Evolutionary conservation across 768 basidiomycete genomes (phyloP).

Genomic region (Lactarius sanguifluus): DNA sequence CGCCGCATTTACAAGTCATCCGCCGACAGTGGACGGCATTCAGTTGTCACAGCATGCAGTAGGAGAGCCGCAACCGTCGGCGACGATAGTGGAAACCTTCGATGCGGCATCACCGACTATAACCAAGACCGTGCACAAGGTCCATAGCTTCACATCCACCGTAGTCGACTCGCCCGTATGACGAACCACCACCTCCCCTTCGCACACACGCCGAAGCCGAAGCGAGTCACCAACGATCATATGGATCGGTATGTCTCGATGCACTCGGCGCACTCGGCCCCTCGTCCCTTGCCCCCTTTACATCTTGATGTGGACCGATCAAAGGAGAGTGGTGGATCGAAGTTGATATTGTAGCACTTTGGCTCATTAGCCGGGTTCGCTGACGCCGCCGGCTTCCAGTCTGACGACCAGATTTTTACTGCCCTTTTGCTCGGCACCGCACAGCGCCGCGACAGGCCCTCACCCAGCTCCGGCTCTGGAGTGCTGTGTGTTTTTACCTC

Average conservation of each 20-base stretch:
- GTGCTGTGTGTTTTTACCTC: background rate
- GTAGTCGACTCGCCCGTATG: constrained; percentile 3
- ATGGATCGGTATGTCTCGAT: background rate
- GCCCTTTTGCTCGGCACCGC: background rate
- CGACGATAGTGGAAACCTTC: background rate
- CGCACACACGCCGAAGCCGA: background rate
- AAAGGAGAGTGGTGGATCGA: background rate
- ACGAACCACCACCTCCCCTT: background rate
- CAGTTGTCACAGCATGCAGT: background rate
- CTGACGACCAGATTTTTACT: background rate
- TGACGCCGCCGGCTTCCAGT: background rate
- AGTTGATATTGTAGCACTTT: background rate
- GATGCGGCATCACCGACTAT: background rate
- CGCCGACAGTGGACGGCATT: background rate
- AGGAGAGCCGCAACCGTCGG: background rate
- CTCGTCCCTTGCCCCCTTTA: background rate
- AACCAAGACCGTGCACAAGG: background rate
- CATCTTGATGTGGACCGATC: background rate
- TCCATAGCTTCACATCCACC: background rate
- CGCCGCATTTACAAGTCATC: background rate
- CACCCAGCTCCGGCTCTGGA: background rate
- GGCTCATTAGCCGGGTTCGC: background rate
- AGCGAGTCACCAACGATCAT: background rate
- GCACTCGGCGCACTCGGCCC: background rate
- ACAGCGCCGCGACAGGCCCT: background rate